Evolutionary conservation across 495 filamentous ascomycete species (phyloP), one percentile per base, ranked within the genome.

Genomic region (Pyrenula massariospora): DNA sequence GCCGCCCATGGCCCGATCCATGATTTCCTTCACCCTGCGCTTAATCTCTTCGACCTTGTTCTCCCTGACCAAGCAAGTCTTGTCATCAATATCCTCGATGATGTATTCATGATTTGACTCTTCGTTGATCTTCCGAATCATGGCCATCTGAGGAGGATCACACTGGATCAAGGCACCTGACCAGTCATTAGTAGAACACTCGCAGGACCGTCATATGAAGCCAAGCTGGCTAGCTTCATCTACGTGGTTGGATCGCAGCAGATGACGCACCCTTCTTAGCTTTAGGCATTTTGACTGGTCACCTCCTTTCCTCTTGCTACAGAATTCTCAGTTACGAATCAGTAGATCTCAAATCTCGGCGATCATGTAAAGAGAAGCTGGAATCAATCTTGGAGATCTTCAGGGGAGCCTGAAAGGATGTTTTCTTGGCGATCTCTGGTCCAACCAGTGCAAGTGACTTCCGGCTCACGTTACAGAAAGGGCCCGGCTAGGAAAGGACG

Each of bases 111-210:
- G 81, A 57, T 73, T 67, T 31, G 64, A 58, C 57, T 83, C 77
- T 55, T 76, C 73, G 60, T 89, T 83, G 69, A 88, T 86, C 58
- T 86, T 86, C 47, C 82, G 72, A 60, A 89, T 82, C 65, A 88
- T 87, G 47, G 85, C 83, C 66, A 87, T 88, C 70, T 88, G 86
- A 50, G 84, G 86, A 3, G 85, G 83, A 63, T 91, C 87, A 70
- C 86, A 89, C 66, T 87, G 78, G 61, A 91, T 80, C 55, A 91
- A 74, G 48, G 88, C 82, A 62, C 87, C 85, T 86, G 57, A 15
- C 2, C 10, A 21, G 15, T 12, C 21, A 10, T 48, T 15, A 42
- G 31, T 15, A 42, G 31, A n/a, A n/a, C n/a, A n/a, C n/a, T n/a
- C n/a, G n/a, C n/a, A n/a, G n/a, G n/a, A n/a, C n/a, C 31, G 31